These are phyloP conservation scores for Scutellaria baicalensis DNA, from an alignment of 257 asterid species.

Conservation along the genomic window DNA sequence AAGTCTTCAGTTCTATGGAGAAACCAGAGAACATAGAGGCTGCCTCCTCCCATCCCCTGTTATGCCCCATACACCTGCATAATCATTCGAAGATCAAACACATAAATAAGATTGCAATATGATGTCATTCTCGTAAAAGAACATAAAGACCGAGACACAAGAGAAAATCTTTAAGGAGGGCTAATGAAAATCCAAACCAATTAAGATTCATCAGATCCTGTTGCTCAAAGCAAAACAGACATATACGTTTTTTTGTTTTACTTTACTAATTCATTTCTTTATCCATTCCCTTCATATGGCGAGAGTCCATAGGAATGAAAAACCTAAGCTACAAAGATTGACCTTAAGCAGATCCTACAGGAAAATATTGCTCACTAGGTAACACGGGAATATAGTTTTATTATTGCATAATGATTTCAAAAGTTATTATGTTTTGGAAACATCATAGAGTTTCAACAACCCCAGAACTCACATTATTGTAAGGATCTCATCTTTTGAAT, in stretches of 20 bases:
- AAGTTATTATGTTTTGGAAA: background rate
- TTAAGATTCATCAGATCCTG: background rate
- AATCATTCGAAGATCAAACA: constrained; percentile 5
- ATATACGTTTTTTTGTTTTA: background rate
- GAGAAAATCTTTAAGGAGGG: background rate
- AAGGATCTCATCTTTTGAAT: constrained; percentile 57
- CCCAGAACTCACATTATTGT: constrained; percentile 75
- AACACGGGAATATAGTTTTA: background rate
- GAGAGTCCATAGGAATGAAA: background rate
- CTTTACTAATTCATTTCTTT: background rate
- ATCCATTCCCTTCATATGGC: background rate
- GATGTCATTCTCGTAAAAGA: background rate
- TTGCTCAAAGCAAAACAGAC: background rate
- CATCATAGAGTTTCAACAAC: background rate
- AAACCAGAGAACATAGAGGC: constrained; percentile 84
- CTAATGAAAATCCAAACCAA: background rate
- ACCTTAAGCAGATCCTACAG: background rate
- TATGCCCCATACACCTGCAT: constrained; percentile 99
- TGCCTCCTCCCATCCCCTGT: constrained; percentile 96
- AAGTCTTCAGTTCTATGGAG: constrained; percentile 67
- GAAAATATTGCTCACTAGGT: background rate
- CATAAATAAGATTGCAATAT: background rate
- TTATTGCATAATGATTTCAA: background rate
- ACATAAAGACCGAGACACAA: background rate
- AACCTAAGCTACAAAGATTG: background rate